These are phyloP conservation scores for Sclerotinia minor DNA, from an alignment of 2,329 filamentous ascomycete species.

Conservation along the genomic window DNA sequence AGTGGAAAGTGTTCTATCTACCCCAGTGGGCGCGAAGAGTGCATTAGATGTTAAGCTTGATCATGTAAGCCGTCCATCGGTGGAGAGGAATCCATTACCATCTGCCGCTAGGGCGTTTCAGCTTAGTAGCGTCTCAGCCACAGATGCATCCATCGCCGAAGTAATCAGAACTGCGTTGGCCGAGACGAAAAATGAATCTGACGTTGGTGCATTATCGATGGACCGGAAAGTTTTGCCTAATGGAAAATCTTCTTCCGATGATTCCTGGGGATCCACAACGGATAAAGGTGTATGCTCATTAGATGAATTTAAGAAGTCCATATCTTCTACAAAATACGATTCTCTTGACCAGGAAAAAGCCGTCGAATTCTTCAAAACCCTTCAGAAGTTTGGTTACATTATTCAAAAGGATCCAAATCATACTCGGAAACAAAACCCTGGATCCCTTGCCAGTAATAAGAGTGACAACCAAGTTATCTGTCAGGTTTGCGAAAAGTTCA, in stretches of 20 bases:
- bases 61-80: conserved; percentile 24
- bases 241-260: conserved; percentile 26
- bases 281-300: conserved; percentile 13
- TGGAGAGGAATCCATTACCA: conserved; percentile 17
- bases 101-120: conserved; percentile 32
- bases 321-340: conserved; percentile 23
- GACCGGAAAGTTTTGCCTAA: conserved; percentile 32
- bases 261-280: conserved; percentile 24
- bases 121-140: conserved; percentile 33
- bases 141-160: conserved; percentile 35
- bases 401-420: conserved; percentile 32
- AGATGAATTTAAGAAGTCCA: not conserved
- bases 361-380: conserved; percentile 33
- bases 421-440: conserved; percentile 32
- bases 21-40: conserved; percentile 32
- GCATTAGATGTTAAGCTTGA: conserved; percentile 23
- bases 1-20: conserved; percentile 31
- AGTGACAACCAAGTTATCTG: conserved; percentile 43
- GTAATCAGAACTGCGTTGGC: conserved; percentile 34
- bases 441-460: conserved; percentile 36
- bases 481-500: conserved; percentile 49
- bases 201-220: conserved; percentile 19
- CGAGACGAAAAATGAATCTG: conserved; percentile 27
- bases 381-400: conserved; percentile 35
- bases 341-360: conserved; percentile 31